A percentile compares a stretch with the other conserved stretches of the same genome.
Conservation (phyloP, 768 basidiomycete genomes). For the Pholiota conissans region DNA sequence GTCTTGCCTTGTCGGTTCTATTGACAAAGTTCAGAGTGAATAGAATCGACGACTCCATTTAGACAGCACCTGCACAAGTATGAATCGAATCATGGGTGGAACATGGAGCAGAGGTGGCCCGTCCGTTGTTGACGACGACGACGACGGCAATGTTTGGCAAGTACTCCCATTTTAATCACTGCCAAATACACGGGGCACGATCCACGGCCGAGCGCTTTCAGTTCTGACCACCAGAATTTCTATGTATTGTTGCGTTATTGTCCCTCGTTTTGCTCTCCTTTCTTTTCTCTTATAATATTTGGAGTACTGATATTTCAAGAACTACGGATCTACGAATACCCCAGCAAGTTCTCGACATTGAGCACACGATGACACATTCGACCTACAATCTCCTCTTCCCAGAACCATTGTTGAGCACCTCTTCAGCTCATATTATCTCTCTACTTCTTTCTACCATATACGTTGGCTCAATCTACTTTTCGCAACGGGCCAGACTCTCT, state of each 20-base stretch:
- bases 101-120: background rate
- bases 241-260: too few species aligned
- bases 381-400: slow-evolving; percentile 13
- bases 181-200: too few species aligned
- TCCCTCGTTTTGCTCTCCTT: background rate
- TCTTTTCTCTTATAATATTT: background rate
- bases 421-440: slow-evolving; percentile 38
- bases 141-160: background rate
- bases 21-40: background rate
- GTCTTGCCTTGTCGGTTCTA: slow-evolving; percentile 99
- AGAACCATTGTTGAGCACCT: slow-evolving; percentile 17
- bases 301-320: too few species aligned
- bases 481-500: slow-evolving; percentile 59
- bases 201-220: too few species aligned
- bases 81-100: slow-evolving; percentile 87
- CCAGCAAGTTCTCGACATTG: background rate
- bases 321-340: background rate
- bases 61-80: slow-evolving; percentile 93
- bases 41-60: slow-evolving; percentile 10
- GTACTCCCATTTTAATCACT: background rate
- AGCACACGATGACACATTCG: background rate
- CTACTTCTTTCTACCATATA: slow-evolving; percentile 64
- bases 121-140: background rate
- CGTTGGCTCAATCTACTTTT: slow-evolving; percentile 83
- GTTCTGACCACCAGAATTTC: too few species aligned